Percentiles rank a stretch among this genome's conserved stretches.
Conservation (phyloP, 2,329 filamentous ascomycete species). For the Cladophialophora bantiana region DNA sequence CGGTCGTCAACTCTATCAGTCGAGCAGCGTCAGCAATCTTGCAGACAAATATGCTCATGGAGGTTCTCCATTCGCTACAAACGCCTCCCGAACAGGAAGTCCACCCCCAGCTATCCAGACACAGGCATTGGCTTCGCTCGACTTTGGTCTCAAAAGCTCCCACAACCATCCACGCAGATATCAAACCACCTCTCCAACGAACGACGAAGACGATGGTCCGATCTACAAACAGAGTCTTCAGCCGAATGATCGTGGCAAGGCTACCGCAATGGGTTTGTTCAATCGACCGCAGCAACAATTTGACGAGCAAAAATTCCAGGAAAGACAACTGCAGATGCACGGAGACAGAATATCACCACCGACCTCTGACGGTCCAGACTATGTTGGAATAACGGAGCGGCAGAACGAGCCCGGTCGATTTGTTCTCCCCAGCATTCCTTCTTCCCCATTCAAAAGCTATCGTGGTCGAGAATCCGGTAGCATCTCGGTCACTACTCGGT, state of each 20-base stretch:
- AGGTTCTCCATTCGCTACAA: constrained; percentile 43
- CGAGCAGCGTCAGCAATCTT: constrained; percentile 71
- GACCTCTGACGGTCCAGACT: constrained; percentile 1
- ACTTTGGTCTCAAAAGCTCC: constrained; percentile 33
- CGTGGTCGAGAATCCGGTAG: constrained; percentile 11
- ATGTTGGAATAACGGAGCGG: constrained; percentile 39
- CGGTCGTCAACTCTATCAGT: constrained; percentile 43
- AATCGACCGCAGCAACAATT: constrained; percentile 78
- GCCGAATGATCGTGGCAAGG: constrained; percentile 79
- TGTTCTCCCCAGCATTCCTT: constrained; percentile 16
- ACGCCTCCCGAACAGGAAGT: constrained; percentile 47
- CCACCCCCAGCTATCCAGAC: constrained; percentile 52
- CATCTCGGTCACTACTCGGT: constrained; percentile 18
- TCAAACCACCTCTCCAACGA: constrained; percentile 37
- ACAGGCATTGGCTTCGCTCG: constrained; percentile 36
- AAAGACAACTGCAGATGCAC: constrained; percentile 81
- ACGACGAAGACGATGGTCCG: constrained; percentile 67
- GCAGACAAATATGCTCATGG: constrained; percentile 56
- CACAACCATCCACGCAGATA: constrained; percentile 29
- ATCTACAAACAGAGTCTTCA: constrained; percentile 69
- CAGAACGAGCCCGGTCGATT: constrained; percentile 22
- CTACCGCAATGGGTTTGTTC: constrained; percentile 74
- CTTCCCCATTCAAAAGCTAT: constrained; percentile 24
- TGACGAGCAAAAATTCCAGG: constrained; percentile 83
- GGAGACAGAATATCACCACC: constrained; percentile 72